Evolutionary conservation across 345 rosid species (phyloP).

Genomic region (Reutealis trisperma): DNA sequence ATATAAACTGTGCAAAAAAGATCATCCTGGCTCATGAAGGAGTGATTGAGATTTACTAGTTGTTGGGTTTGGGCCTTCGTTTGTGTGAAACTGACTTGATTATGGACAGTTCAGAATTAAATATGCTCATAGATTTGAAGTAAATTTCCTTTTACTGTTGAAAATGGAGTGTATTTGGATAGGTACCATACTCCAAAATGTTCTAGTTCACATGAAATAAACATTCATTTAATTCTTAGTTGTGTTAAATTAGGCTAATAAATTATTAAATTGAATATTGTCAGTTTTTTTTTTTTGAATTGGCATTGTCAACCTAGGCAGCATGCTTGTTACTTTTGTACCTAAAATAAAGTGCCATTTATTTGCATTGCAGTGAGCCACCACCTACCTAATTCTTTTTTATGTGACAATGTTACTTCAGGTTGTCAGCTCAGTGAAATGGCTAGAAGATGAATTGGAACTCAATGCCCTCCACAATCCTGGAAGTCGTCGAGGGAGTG

Average conservation of each 20-base stretch:
- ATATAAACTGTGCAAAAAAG: not conserved
- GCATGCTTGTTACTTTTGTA: not conserved
- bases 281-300: not conserved
- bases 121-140: not conserved
- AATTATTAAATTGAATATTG: not conserved
- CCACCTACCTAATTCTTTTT: not conserved
- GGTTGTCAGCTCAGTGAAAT: conserved; percentile 98
- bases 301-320: conserved; percentile 13
- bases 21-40: not conserved
- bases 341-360: not conserved
- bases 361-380: not conserved
- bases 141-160: not conserved
- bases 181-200: not conserved
- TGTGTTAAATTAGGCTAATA: not conserved
- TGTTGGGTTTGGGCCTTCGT: not conserved
- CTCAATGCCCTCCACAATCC: conserved; percentile 96
- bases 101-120: not conserved
- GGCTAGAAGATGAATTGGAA: conserved; percentile 99
- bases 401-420: conserved; percentile 29
- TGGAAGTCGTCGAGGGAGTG: conserved; percentile 86
- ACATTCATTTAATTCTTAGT: not conserved
- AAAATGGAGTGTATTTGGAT: conserved; percentile 7
- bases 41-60: not conserved
- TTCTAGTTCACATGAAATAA: not conserved
- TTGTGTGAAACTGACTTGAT: not conserved